Evolutionary conservation across 768 basidiomycete genomes (phyloP).

Genomic region (Naganishia onofrii): DNA sequence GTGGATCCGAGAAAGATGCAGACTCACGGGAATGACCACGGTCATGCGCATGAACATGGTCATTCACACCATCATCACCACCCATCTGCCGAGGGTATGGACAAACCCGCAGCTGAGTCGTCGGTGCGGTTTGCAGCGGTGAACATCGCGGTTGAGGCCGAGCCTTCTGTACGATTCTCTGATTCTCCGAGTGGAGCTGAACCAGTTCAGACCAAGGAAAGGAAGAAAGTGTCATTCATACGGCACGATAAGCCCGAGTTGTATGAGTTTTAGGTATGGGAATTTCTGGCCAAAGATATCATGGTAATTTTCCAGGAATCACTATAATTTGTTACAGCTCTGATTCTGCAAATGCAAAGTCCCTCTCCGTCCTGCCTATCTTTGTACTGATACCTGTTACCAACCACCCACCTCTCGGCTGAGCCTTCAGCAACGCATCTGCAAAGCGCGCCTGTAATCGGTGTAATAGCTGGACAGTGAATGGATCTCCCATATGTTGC

Average conservation of each 20-base stretch:
- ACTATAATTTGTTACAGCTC: background rate
- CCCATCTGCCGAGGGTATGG: conserved; percentile 15
- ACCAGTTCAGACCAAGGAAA: conserved; percentile 14
- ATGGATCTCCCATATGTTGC: conserved; percentile 30
- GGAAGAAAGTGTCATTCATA: conserved; percentile 36
- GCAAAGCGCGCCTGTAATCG: conserved; percentile 34
- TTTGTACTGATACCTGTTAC: conserved; percentile 37
- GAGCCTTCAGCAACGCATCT: conserved; percentile 31
- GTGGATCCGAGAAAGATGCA: conserved; percentile 31
- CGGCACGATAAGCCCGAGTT: conserved; percentile 51
- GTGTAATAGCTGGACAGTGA: conserved; percentile 29
- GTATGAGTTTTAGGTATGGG: conserved; percentile 47
- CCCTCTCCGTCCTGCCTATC: conserved; percentile 38
- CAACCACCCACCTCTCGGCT: conserved; percentile 44
- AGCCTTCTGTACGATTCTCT: background rate
- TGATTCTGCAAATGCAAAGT: background rate
- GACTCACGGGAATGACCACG: conserved; percentile 30
- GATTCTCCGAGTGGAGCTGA: background rate
- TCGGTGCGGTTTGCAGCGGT: conserved; percentile 27
- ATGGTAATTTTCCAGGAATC: background rate
- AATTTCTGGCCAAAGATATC: background rate
- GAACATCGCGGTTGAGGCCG: conserved; percentile 20
- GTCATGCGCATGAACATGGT: conserved; percentile 31
- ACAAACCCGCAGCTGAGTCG: conserved; percentile 24
- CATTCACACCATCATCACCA: conserved; percentile 1